Conservation (phyloP, 2,329 filamentous ascomycete species). For the Tolypocladium pustulatum region DNA sequence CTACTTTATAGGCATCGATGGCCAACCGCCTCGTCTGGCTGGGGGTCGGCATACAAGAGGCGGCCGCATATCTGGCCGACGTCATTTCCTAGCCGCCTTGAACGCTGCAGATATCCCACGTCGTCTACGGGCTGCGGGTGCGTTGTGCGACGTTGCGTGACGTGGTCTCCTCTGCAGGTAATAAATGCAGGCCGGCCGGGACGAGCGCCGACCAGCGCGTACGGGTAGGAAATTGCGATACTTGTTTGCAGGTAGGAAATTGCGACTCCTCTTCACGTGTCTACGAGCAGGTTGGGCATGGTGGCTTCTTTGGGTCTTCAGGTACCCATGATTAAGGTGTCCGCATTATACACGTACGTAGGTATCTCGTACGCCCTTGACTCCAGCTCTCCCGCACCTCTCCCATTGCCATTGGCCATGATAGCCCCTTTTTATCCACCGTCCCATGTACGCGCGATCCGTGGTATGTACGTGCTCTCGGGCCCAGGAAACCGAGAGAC, state of each 20-base stretch:
- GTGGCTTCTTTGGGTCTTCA: neutral
- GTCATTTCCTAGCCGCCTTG: neutral
- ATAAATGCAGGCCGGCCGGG: neutral
- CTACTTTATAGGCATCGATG: too few species aligned
- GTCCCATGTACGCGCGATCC: neutral
- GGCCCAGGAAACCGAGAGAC: neutral
- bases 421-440: neutral
- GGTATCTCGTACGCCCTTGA: neutral
- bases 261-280: neutral
- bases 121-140: neutral
- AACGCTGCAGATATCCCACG: neutral
- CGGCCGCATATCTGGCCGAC: slow-evolving; percentile 1
- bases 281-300: neutral
- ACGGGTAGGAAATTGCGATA: neutral
- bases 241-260: too few species aligned
- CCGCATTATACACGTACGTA: neutral
- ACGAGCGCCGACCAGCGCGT: neutral
- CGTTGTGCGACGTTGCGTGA: neutral
- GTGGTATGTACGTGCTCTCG: neutral
- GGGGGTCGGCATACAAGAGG: neutral
- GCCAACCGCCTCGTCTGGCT: neutral
- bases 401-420: neutral
- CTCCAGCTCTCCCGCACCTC: neutral
- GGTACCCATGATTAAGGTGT: neutral
- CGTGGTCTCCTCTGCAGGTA: neutral